Evolutionary conservation across 805 yeast genomes (phyloP).

Genomic region (Wickerhamiella azymoides): DNA sequence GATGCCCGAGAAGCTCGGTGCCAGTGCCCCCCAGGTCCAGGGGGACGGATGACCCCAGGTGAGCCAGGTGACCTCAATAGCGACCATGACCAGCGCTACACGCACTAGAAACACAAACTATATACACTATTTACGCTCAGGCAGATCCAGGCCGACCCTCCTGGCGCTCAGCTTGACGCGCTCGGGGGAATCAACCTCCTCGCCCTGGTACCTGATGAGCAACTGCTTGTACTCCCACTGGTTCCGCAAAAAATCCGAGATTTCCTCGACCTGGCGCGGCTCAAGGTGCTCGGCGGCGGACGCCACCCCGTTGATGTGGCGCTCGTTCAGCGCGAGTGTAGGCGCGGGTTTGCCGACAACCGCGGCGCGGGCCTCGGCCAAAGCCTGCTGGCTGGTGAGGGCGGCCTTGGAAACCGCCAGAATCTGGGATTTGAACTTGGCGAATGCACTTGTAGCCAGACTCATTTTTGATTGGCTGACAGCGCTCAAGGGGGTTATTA

Average conservation of each 20-base stretch:
- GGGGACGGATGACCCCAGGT: too few species aligned
- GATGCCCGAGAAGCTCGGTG: too few species aligned
- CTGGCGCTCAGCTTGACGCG: slow-evolving; percentile 68
- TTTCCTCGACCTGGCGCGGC: slow-evolving; percentile 28
- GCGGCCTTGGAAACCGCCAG: background rate
- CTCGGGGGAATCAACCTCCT: slow-evolving; percentile 63
- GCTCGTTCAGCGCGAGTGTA: background rate
- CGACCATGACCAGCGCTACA: too few species aligned
- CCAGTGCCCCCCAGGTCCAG: too few species aligned
- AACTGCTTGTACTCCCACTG: slow-evolving; percentile 70
- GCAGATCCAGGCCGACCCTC: slow-evolving; percentile 62
- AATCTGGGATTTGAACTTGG: background rate
- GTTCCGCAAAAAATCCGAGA: slow-evolving; percentile 46
- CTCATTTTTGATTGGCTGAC: slow-evolving; percentile 7
- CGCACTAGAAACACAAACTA: too few species aligned
- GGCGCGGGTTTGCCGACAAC: background rate
- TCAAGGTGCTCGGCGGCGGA: background rate
- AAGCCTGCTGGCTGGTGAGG: background rate
- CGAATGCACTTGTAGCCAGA: background rate
- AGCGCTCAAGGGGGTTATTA: background rate
- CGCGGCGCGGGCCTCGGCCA: slow-evolving; percentile 1
- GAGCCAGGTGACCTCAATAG: too few species aligned
- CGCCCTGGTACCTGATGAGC: slow-evolving; percentile 73
- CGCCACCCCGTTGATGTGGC: slow-evolving; percentile 5
- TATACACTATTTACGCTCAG: background rate